Evolutionary conservation across 441 rosid genomes (phyloP).

Genomic region (Geranium incanum): DNA sequence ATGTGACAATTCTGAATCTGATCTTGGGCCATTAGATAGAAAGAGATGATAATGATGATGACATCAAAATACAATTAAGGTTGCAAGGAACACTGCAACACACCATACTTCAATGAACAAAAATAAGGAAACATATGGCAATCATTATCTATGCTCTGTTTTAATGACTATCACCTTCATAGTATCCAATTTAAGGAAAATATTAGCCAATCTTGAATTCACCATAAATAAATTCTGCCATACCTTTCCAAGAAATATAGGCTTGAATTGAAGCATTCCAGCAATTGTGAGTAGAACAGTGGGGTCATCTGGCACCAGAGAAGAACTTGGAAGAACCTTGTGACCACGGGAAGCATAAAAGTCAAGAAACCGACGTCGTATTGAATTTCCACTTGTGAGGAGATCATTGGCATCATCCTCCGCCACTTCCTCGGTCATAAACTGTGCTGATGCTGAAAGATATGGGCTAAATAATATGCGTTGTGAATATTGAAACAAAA

Average conservation of each 20-base stretch:
- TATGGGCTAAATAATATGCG: slow-evolving; percentile 25
- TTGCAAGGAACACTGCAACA: too few relatives aligned
- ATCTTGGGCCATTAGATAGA: too few relatives aligned
- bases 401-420: slow-evolving; percentile 38
- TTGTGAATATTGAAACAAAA: slow-evolving; percentile 20
- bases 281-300: slow-evolving; percentile 89
- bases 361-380: slow-evolving; percentile 67
- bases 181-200: background rate
- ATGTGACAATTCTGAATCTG: too few relatives aligned
- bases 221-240: slow-evolving; percentile 8
- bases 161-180: background rate
- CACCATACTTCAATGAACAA: background rate
- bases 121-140: background rate
- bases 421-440: slow-evolving; percentile 41
- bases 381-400: slow-evolving; percentile 61
- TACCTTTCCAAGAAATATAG: slow-evolving; percentile 86
- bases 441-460: slow-evolving; percentile 64
- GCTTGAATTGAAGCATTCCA: slow-evolving; percentile 97
- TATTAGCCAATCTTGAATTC: background rate
- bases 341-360: slow-evolving; percentile 85
- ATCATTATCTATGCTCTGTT: background rate
- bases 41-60: background rate
- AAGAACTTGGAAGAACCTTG: slow-evolving; percentile 77
- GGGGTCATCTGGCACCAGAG: slow-evolving; percentile 93
- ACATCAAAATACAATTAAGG: background rate